Conservation (phyloP, 2,329 filamentous ascomycete species). For the Pleurostoma richardsiae region DNA sequence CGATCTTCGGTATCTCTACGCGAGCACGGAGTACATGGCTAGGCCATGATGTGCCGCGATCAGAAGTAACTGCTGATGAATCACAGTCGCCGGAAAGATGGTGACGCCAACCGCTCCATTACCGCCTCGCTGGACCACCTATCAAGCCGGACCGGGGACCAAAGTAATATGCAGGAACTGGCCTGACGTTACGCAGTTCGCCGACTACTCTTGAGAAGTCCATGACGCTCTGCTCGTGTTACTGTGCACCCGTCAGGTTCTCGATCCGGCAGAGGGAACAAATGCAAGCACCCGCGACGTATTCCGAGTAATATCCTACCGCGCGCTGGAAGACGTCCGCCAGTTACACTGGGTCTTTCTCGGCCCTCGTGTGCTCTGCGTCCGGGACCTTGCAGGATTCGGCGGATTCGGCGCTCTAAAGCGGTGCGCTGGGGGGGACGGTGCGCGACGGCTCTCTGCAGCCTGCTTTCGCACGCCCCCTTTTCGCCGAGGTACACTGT, state of each 20-base stretch:
- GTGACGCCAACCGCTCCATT: no score
- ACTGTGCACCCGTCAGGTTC: background rate
- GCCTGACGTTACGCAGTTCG: conserved; percentile 17
- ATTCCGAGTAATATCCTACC: background rate
- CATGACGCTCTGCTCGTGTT: background rate
- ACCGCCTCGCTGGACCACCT: no score
- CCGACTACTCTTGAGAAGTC: conserved; percentile 13
- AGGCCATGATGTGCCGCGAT: no score
- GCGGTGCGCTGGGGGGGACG: no score
- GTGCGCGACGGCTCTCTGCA: background rate
- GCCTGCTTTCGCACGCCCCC: no score
- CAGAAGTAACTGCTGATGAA: no score
- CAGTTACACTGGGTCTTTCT: background rate
- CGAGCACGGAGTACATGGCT: no score
- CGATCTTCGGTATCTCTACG: no score
- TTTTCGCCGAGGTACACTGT: no score
- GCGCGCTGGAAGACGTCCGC: background rate
- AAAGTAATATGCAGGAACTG: conserved; percentile 1
- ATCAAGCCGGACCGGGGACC: background rate
- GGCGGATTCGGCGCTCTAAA: background rate
- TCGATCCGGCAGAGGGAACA: background rate
- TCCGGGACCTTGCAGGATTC: background rate
- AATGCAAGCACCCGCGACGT: background rate
- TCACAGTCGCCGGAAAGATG: no score
- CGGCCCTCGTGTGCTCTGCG: background rate